Percentiles rank a stretch among this genome's conserved stretches.
Conservation (phyloP, 805 yeast species). For the Cyberlindnera xylosilytica region DNA sequence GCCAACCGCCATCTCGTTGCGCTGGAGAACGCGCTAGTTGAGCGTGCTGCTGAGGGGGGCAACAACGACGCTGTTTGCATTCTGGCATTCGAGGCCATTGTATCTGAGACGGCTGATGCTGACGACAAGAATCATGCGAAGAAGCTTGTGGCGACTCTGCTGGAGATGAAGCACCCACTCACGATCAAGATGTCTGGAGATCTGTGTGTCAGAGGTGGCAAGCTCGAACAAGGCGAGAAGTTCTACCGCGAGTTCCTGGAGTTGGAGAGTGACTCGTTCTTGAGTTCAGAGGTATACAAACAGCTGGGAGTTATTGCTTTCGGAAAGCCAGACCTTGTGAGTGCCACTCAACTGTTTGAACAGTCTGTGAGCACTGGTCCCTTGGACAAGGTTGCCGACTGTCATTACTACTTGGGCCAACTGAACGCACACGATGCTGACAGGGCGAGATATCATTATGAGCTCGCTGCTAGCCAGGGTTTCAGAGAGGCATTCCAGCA, state of each 20-base stretch:
- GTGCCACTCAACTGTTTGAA: conserved; percentile 58
- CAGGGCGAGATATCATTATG: conserved; percentile 68
- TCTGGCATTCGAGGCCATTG: conserved; percentile 63
- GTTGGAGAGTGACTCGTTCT: conserved; percentile 52
- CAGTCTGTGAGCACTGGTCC: conserved; percentile 61
- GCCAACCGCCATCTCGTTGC: conserved; percentile 52
- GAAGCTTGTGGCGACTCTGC: conserved; percentile 52
- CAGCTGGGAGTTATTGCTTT: conserved; percentile 63
- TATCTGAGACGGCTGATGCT: conserved; percentile 31
- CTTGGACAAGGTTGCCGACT: conserved; percentile 59
- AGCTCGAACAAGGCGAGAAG: conserved; percentile 50
- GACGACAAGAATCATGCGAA: conserved; percentile 68
- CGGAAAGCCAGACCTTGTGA: conserved; percentile 44
- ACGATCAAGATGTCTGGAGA: conserved; percentile 81
- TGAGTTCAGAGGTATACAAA: conserved; percentile 71
- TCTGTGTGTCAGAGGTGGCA: conserved; percentile 50
- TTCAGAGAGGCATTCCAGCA: conserved; percentile 72
- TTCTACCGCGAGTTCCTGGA: conserved; percentile 58
- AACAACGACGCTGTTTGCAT: conserved; percentile 76
- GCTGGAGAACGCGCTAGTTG: conserved; percentile 72
- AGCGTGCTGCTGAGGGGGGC: conserved; percentile 80
- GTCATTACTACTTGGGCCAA: conserved; percentile 78
- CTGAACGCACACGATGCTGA: conserved; percentile 61
- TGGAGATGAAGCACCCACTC: conserved; percentile 63
- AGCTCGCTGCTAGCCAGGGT: conserved; percentile 74